Conservation (phyloP, 2,329 filamentous ascomycete genomes). For the Ophiosphaerella herpotricha region DNA sequence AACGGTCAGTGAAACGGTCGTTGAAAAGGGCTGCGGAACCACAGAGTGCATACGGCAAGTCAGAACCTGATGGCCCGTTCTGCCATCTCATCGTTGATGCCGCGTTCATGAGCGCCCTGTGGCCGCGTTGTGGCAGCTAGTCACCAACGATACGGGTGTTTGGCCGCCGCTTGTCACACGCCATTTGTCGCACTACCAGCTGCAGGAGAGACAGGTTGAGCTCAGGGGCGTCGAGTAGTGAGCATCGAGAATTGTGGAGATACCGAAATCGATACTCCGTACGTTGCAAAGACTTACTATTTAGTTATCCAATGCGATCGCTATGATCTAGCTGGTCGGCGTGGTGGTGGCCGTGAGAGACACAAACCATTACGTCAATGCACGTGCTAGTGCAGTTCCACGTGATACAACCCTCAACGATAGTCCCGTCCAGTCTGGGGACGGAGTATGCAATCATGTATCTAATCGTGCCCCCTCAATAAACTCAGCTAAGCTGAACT, state of each 20-base stretch:
- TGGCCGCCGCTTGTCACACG: slow-evolving; percentile 1
- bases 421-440: background rate
- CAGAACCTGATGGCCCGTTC: background rate
- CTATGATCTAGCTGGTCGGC: too few species aligned
- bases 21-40: background rate
- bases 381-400: slow-evolving; percentile 9
- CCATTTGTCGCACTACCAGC: slow-evolving; percentile 4
- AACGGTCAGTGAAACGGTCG: background rate
- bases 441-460: too few species aligned
- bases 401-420: background rate
- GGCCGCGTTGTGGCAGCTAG: background rate
- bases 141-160: background rate
- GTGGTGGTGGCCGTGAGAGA: too few species aligned
- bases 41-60: too few species aligned
- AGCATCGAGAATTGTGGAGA: too few species aligned
- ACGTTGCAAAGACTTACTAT: too few species aligned
- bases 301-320: too few species aligned
- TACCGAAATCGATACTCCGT: too few species aligned
- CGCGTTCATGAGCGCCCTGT: background rate
- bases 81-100: background rate
- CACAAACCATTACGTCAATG: slow-evolving; percentile 4
- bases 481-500: too few species aligned
- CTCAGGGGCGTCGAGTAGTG: background rate
- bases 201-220: background rate
- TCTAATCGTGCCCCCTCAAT: too few species aligned